Evolutionary conservation across 2,329 filamentous ascomycete species (phyloP), one percentile per base, ranked within the genome.

Genomic region (Fusarium dlaminii): DNA sequence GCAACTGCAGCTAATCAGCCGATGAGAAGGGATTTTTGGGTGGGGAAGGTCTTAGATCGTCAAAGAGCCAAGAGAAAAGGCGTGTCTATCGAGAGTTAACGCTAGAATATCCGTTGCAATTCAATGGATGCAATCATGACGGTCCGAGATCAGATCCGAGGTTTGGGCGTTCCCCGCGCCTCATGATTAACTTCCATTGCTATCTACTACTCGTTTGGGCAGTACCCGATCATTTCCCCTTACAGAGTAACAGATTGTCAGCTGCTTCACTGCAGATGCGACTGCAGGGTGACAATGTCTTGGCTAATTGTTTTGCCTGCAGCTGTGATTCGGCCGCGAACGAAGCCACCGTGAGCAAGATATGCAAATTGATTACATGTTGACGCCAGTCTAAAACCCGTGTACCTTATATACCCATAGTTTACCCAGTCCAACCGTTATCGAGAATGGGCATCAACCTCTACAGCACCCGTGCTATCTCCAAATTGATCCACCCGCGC

Each of bases 401-500:
- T 34, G 20, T 40, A 22, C 45, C 1, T 9, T 36, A 40, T 24
- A 46, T 29, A 24, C 13, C 34, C 29, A 54, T 30, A 22, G 37
- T 34, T 36, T 29, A 58, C 32, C 56, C 56, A 34, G 13, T 20
- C 3, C 45, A 20, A 10, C 20, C 5, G 13, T 29, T 27, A 24
- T n/a, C n/a, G 61, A 59, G 17, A 51, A 18, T 49, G 61, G 14
- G 30, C 58, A 49, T 72, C 71, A 59, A 74, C 55, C 32, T 74
- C 57, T n/a, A 74, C 67, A 24, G 71, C 71, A n/a, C 71, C 71
- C 32, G 43, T 74, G 15, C 68, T 60, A 24, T 74, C 37, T 9
- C 71, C 57, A 27, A 75, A 75, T 29, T 75, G 73, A 39, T 77
- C 68, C 32, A 77, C 74, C 14, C 68, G 54, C 32, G 75, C 70